These are phyloP conservation scores for Vigna hirtella DNA, from an alignment of 306 rosid genomes.

Conservation along the genomic window DNA sequence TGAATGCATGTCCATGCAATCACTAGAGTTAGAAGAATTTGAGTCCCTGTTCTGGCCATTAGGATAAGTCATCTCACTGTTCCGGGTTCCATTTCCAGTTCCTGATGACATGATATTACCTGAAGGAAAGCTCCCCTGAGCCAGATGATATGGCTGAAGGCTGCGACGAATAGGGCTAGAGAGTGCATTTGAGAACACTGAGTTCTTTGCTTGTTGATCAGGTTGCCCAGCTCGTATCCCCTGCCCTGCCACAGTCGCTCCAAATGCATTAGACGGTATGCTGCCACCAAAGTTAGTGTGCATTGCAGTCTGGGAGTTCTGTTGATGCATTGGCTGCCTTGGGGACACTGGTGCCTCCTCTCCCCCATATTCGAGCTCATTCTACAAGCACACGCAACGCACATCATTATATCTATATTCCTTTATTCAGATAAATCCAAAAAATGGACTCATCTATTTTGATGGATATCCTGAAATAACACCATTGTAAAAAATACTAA, in stretches of 20 bases:
- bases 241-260: conserved; percentile 52
- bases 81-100: conserved; percentile 61
- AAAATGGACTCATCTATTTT: conserved; percentile 5
- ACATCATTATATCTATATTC: conserved; percentile 34
- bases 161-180: conserved; percentile 76
- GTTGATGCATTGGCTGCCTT: conserved; percentile 53
- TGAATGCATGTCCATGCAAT: conserved; percentile 77
- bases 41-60: conserved; percentile 59
- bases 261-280: conserved; percentile 47
- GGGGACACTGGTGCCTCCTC: conserved; percentile 74
- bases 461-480: conserved; percentile 17
- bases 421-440: conserved; percentile 11
- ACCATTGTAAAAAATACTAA: background rate
- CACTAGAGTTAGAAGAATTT: conserved; percentile 60
- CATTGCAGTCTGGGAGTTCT: conserved; percentile 54
- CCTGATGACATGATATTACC: conserved; percentile 53
- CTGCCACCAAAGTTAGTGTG: conserved; percentile 53
- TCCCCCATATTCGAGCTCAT: conserved; percentile 72
- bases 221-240: conserved; percentile 64
- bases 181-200: conserved; percentile 77
- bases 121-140: conserved; percentile 61
- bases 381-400: conserved; percentile 51
- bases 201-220: conserved; percentile 66
- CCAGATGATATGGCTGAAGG: conserved; percentile 68
- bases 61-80: conserved; percentile 47